Evolutionary conservation across 768 basidiomycete genomes (phyloP).

Genomic region (Termitomyces sp.): DNA sequence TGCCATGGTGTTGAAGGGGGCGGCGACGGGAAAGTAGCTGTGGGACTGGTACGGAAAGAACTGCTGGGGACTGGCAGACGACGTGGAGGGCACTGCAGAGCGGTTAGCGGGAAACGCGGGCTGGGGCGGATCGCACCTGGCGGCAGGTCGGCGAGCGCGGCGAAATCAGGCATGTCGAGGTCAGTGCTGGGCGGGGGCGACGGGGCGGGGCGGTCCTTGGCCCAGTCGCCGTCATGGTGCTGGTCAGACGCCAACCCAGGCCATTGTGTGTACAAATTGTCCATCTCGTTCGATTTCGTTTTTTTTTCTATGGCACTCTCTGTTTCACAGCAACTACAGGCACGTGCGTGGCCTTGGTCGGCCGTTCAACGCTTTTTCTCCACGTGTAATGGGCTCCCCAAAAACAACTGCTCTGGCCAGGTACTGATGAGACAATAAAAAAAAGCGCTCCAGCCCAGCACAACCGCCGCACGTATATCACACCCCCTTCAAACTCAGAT

Average conservation of each 20-base stretch:
- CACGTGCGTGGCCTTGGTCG: conserved; percentile 4
- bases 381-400: conserved; percentile 15
- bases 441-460: neutral
- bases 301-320: conserved; percentile 24
- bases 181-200: neutral
- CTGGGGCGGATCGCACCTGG: conserved; percentile 20
- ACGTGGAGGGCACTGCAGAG: conserved; percentile 15
- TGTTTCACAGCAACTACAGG: conserved; percentile 23
- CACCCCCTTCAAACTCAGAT: conserved; percentile 26
- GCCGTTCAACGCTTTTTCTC: conserved; percentile 11
- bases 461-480: neutral
- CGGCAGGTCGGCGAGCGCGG: conserved; percentile 28
- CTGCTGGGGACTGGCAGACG: conserved; percentile 29
- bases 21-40: conserved; percentile 35
- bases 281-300: conserved; percentile 22
- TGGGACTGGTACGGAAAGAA: conserved; percentile 33
- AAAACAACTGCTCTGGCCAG: conserved; percentile 13
- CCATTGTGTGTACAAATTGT: conserved; percentile 39
- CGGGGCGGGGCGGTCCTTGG: conserved; percentile 33
- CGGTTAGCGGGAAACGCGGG: no score
- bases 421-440: conserved; percentile 12
- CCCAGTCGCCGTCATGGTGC: conserved; percentile 32
- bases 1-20: conserved; percentile 46
- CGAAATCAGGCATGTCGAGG: conserved; percentile 38
- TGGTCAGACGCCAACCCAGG: conserved; percentile 29